Conservation (phyloP, 1,284 basidiomycete species). For the Veloporphyrellus conicus region DNA sequence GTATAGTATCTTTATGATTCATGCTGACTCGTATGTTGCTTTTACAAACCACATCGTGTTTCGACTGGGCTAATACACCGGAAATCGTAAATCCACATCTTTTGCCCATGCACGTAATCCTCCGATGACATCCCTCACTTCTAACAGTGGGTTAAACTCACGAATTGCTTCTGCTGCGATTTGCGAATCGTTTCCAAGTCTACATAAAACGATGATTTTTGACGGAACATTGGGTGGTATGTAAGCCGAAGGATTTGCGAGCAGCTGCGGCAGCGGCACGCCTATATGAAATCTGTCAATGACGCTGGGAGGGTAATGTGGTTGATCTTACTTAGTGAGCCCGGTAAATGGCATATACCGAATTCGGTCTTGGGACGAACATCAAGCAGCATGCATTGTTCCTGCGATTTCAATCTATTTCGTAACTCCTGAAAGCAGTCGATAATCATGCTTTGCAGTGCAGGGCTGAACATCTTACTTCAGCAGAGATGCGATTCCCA, state of each 20-base stretch:
- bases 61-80: constrained; percentile 59
- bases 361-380: constrained; percentile 82
- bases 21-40: constrained; percentile 8
- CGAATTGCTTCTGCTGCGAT: constrained; percentile 72
- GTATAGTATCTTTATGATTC: constrained; percentile 6
- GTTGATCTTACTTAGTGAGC: constrained; percentile 64
- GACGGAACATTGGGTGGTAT: constrained; percentile 28
- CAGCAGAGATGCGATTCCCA: constrained; percentile 46
- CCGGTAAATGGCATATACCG: constrained; percentile 78
- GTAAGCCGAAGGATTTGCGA: constrained; percentile 51
- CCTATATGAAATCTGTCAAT: constrained; percentile 41
- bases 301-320: background rate
- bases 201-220: constrained; percentile 66
- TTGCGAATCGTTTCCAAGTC: constrained; percentile 91
- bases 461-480: constrained; percentile 34
- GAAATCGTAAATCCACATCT: constrained; percentile 70
- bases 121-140: constrained; percentile 70
- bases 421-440: constrained; percentile 12
- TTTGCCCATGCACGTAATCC: constrained; percentile 75
- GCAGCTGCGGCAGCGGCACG: constrained; percentile 60
- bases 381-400: constrained; percentile 61
- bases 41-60: background rate
- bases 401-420: constrained; percentile 43
- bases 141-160: constrained; percentile 25
- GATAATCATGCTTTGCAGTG: background rate